phyloP scores from a whole-genome alignment of 2,329 filamentous ascomycete species.

The Ceratocystis papillata region DNA sequence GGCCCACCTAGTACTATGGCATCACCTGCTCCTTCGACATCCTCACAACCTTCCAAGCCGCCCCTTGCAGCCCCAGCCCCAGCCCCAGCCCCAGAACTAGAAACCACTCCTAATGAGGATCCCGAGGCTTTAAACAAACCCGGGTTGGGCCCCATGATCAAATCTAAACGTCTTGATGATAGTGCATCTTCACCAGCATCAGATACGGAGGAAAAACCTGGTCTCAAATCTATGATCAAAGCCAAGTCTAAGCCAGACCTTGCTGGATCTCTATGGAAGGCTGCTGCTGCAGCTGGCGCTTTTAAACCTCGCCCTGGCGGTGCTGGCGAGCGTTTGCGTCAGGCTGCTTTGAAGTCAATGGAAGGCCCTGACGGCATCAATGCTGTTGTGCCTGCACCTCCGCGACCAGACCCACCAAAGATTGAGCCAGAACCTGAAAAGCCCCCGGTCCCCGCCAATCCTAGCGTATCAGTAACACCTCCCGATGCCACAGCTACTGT shows the following conservation, averaged over 20 bases:
- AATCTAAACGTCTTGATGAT: conserved; percentile 52
- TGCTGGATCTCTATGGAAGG: conserved; percentile 67
- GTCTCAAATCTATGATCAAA: conserved; percentile 84
- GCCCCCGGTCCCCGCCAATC: conserved; percentile 27
- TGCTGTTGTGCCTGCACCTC: conserved; percentile 72
- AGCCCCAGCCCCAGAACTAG: conserved; percentile 28
- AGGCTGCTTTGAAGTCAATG: conserved; percentile 45
- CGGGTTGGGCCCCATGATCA: conserved; percentile 83
- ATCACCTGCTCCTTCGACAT: conserved; percentile 24
- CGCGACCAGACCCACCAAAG: conserved; percentile 32
- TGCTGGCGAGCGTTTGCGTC: conserved; percentile 66
- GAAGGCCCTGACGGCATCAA: conserved; percentile 82
- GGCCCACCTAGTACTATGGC: conserved; percentile 22
- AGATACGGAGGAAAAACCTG: conserved; percentile 49
- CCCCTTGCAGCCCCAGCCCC: conserved; percentile 24
- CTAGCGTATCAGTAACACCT: conserved; percentile 23
- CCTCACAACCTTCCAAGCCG: conserved; percentile 22
- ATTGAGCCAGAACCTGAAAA: conserved; percentile 30
- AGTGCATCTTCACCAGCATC: conserved; percentile 16
- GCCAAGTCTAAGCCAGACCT: conserved; percentile 64
- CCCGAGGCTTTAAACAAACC: conserved; percentile 40
- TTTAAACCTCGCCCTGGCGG: conserved; percentile 87
- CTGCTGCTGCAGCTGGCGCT: conserved; percentile 50
- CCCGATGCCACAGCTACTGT: conserved; percentile 25
- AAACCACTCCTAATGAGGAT: conserved; percentile 20